phyloP scores from a whole-genome alignment of 371 early-diverging fungal species.

The Conidiobolus incongruus region DNA sequence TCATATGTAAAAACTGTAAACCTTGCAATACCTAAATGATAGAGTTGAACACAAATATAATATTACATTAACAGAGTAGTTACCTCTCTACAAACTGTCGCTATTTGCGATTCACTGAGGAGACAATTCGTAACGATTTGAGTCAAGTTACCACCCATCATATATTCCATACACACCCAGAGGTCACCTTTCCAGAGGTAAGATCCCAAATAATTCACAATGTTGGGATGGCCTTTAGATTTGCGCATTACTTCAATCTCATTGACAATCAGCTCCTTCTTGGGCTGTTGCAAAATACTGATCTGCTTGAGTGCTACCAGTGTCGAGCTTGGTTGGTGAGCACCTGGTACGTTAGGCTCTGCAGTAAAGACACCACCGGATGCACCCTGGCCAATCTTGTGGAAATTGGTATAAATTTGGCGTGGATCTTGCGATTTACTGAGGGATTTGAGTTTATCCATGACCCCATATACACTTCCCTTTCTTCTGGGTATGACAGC shows the following conservation, averaged over 20 bases:
- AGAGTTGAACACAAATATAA: slow-evolving; percentile 53
- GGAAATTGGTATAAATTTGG: slow-evolving; percentile 21
- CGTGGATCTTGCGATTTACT: slow-evolving; percentile 63
- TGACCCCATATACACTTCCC: slow-evolving; percentile 30
- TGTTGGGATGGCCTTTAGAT: slow-evolving; percentile 37
- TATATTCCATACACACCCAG: slow-evolving; percentile 54
- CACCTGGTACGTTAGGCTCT: slow-evolving; percentile 20
- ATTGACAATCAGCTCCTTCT: slow-evolving; percentile 72
- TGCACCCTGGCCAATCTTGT: slow-evolving; percentile 48
- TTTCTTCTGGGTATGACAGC: not conserved
- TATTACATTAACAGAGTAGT: slow-evolving; percentile 23
- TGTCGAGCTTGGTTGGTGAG: too few relatives aligned
- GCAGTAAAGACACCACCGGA: slow-evolving; percentile 48
- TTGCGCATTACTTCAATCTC: slow-evolving; percentile 53
- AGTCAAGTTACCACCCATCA: slow-evolving; percentile 52
- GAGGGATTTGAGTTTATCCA: slow-evolving; percentile 44
- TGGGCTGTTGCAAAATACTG: slow-evolving; percentile 66
- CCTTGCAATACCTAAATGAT: slow-evolving; percentile 48
- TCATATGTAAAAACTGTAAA: slow-evolving; percentile 71
- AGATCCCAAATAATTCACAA: slow-evolving; percentile 44
- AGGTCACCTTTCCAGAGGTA: slow-evolving; percentile 30
- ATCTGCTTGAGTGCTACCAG: slow-evolving; percentile 83
- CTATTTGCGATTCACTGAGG: slow-evolving; percentile 32
- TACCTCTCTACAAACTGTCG: slow-evolving; percentile 38
- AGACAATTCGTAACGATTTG: slow-evolving; percentile 9